Base-by-base conservation (phyloP, 306 rosid species). In the Vigna trinervia region DNA sequence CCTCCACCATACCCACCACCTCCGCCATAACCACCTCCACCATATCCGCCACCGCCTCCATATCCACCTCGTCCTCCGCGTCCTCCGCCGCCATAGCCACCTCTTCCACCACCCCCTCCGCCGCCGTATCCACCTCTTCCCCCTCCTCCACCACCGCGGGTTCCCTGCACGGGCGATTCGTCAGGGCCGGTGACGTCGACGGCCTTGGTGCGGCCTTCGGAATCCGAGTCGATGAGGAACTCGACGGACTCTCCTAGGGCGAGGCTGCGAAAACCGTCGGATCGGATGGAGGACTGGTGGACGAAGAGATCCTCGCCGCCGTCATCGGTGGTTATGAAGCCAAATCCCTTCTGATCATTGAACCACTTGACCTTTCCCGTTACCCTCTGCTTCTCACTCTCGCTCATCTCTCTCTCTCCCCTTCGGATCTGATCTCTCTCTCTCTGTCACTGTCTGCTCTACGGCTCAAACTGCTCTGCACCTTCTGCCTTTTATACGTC, bases 291-390 rank as follows among this genome's bases (percentile, higher is more conserved):
- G n/a, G 94, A 89, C 62, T 91, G 97, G 68, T 91, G 97, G 0
- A 91, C 97, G 34, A 91, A 91, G 12, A 91, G 84, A 19, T 91
- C 82, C 19, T 43, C 72, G 54, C 54, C 72, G 20, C 38, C 38
- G 11, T 66, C 72, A 36, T 66, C 72, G 36, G 50, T 70, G 58
- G 97, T 88, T 23, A 91, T 91, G 87, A 91, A 91, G 26, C 97
- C 97, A 17, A 75, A 91, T 0, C 97, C 97, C 85, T 91, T 91
- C 70, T 72, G 84, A 75, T 91, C 97, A 62, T 80, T 89, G 89
- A 91, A 91, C 97, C 97, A 91, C 84, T 91, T 91, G 46, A 91
- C 97, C 38, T 83, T 91, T 0, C 97, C 97, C 22, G 69, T 85
- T 6, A 81, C 73, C 71, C 71, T 65, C 17, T 65, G 71, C 51